Conservation (phyloP, 305 asterid genomes). For the Caryopteris hybrid region DNA sequence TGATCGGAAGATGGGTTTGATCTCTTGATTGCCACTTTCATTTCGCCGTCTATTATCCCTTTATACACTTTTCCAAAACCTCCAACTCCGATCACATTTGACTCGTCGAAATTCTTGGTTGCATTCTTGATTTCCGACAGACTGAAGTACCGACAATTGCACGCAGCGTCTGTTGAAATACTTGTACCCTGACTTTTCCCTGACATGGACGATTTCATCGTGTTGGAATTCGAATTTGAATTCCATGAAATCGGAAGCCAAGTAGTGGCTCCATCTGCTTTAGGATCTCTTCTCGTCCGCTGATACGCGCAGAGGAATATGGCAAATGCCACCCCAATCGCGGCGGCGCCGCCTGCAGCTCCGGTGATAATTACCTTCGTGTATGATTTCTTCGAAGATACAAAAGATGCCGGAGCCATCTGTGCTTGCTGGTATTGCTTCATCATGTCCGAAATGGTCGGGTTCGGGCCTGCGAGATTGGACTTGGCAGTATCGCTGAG, state of each 20-base stretch:
- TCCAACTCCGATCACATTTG: constrained; percentile 81
- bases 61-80: constrained; percentile 92
- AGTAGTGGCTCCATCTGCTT: constrained; percentile 32
- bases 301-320: constrained; percentile 40
- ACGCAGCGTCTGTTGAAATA: constrained; percentile 72
- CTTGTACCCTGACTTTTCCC: constrained; percentile 40
- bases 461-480: constrained; percentile 81
- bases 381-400: not conserved
- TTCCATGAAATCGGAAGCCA: constrained; percentile 79
- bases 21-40: constrained; percentile 72
- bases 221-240: constrained; percentile 42
- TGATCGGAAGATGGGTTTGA: constrained; percentile 93
- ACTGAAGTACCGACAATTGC: constrained; percentile 74
- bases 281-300: constrained; percentile 36
- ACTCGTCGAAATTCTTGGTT: constrained; percentile 77
- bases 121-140: constrained; percentile 59
- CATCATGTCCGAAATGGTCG: constrained; percentile 76
- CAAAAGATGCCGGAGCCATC: constrained; percentile 20
- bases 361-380: constrained; percentile 42
- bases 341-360: constrained; percentile 84
- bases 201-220: constrained; percentile 36
- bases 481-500: constrained; percentile 37
- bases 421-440: constrained; percentile 38
- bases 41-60: constrained; percentile 61
- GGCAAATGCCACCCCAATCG: constrained; percentile 61